Evolutionary conservation across 768 basidiomycete genomes (phyloP).

Genomic region (Boletus edulis): DNA sequence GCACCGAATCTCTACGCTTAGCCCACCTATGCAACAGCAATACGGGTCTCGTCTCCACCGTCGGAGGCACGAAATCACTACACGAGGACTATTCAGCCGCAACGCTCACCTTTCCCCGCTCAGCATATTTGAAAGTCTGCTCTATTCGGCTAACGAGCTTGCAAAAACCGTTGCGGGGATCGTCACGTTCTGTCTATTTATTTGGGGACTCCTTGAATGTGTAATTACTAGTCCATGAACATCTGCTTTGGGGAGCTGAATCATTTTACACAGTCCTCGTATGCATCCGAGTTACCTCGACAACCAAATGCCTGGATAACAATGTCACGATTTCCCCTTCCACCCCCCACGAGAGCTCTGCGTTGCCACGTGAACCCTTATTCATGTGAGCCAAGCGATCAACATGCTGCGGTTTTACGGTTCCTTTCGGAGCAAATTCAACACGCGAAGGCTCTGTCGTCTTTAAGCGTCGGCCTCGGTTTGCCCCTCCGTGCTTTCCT

Average conservation of each 20-base stretch:
- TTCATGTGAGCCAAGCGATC: conserved; percentile 9
- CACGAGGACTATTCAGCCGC: not conserved
- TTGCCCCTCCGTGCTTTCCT: conserved; percentile 21
- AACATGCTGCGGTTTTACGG: conserved; percentile 18
- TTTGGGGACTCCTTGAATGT: conserved; percentile 25
- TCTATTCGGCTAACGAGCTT: conserved; percentile 12
- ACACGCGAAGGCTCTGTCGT: conserved; percentile 27
- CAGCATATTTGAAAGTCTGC: not conserved
- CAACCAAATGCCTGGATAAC: conserved; percentile 1
- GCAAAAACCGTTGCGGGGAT: conserved; percentile 11
- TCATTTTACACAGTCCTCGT: conserved; percentile 11
- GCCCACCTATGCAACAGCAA: not conserved
- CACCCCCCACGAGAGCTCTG: conserved; percentile 1
- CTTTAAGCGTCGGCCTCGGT: conserved; percentile 19
- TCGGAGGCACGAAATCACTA: not conserved
- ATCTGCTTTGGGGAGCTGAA: conserved; percentile 3
- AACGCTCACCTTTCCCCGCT: not conserved
- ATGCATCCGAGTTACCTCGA: conserved; percentile 4
- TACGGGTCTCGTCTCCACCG: not conserved
- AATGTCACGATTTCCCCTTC: conserved; percentile 9
- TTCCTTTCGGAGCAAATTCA: conserved; percentile 30
- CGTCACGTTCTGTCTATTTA: conserved; percentile 18
- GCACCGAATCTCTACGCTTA: conserved; percentile 5
- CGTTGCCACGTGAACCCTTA: conserved; percentile 3
- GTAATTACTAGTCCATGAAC: conserved; percentile 1